Conservation (phyloP, 345 rosid genomes). For the Mangifera indica region DNA sequence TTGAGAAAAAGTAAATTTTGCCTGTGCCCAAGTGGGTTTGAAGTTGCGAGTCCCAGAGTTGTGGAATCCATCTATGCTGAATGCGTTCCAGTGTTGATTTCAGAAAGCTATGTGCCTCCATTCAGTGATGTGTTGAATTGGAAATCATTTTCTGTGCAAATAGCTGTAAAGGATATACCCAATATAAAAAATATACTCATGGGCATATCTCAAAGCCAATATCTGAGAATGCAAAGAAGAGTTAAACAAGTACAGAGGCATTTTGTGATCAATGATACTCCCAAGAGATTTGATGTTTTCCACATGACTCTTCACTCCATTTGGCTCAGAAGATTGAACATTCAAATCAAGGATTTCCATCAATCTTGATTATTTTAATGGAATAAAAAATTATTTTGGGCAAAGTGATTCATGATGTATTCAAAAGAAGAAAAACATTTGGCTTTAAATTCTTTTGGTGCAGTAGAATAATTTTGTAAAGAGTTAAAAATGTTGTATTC, state of each 20-base stretch:
- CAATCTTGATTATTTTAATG: not conserved
- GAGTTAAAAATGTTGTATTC: too few species aligned
- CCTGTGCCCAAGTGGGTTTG: conserved; percentile 80
- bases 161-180: conserved; percentile 51
- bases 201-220: conserved; percentile 46
- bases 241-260: conserved; percentile 56
- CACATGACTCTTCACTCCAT: conserved; percentile 71
- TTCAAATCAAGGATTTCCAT: conserved; percentile 18
- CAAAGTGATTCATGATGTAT: too few species aligned
- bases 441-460: too few species aligned
- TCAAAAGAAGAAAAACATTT: too few species aligned
- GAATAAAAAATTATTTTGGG: too few species aligned
- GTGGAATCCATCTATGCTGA: conserved; percentile 67
- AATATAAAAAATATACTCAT: conserved; percentile 47
- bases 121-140: conserved; percentile 72
- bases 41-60: conserved; percentile 82
- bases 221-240: conserved; percentile 36
- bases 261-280: conserved; percentile 60
- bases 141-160: conserved; percentile 53
- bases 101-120: conserved; percentile 53
- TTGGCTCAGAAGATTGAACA: conserved; percentile 69
- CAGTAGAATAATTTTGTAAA: too few species aligned
- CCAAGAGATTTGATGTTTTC: conserved; percentile 65
- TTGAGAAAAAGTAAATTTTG: conserved; percentile 59
- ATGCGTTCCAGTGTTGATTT: conserved; percentile 71